A percentile compares a stretch with the other conserved stretches of the same genome.
Conservation (phyloP, 1,139 yeast species). For the Blastobotrys persicus region DNA sequence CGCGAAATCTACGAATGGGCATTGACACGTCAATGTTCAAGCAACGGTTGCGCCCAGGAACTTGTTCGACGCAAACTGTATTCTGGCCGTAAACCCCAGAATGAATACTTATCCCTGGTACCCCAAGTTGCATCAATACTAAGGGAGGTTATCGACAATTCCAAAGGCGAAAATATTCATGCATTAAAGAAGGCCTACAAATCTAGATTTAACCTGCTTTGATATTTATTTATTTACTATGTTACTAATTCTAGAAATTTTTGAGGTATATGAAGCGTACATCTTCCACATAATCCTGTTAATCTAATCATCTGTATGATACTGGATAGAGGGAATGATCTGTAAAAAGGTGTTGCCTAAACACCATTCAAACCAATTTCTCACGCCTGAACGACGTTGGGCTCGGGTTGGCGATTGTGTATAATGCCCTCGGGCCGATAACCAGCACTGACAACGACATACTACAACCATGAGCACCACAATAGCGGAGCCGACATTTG, state of each 20-base stretch:
- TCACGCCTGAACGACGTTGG: too few species aligned
- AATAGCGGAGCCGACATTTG: conserved; percentile 18
- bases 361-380: too few species aligned
- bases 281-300: too few species aligned
- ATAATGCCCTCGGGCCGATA: background rate
- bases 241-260: too few species aligned
- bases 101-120: background rate
- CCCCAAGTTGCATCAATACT: background rate
- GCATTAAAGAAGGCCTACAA: background rate
- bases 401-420: too few species aligned
- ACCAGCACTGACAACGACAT: background rate
- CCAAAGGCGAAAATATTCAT: background rate
- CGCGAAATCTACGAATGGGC: conserved; percentile 14
- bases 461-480: conserved; percentile 3
- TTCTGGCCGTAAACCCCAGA: background rate
- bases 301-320: too few species aligned
- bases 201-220: background rate
- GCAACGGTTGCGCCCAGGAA: conserved; percentile 15
- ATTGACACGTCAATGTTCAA: conserved; percentile 10
- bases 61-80: conserved; percentile 20
- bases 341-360: too few species aligned
- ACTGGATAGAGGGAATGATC: too few species aligned
- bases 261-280: too few species aligned
- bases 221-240: too few species aligned
- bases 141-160: background rate